A percentile compares a stretch with the other conserved stretches of the same genome.
Evolutionary conservation across 2,329 filamentous ascomycete genomes (phyloP).

Genomic region (Pseudocercospora macadamiae): DNA sequence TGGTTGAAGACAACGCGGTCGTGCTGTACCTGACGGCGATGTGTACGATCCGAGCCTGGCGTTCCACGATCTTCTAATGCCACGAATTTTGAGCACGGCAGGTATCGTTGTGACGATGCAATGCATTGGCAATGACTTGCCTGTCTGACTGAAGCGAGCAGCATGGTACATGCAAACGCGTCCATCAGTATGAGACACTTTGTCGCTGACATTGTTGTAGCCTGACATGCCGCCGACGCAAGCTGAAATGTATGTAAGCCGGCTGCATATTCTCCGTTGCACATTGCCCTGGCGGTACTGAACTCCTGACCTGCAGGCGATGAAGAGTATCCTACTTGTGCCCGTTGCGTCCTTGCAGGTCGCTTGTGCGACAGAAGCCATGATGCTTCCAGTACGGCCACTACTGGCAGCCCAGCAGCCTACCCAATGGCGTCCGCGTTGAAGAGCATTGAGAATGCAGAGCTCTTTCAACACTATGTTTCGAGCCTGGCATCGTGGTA

Average conservation of each 20-base stretch:
- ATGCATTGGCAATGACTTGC: neutral
- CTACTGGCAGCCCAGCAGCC: too few species aligned
- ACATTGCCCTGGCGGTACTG: too few species aligned
- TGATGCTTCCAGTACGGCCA: neutral
- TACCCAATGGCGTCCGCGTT: too few species aligned
- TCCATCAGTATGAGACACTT: neutral
- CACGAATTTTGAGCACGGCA: conserved; percentile 6
- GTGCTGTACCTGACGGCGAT: neutral
- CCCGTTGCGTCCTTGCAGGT: conserved; percentile 2
- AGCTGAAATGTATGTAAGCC: conserved; percentile 17
- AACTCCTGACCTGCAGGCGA: conserved; percentile 6
- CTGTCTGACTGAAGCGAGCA: neutral
- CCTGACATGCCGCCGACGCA: conserved; percentile 17
- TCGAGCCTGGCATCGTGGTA: conserved; percentile 11
- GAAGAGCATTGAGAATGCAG: neutral
- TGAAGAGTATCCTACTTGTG: conserved; percentile 8
- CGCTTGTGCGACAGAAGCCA: conserved; percentile 12
- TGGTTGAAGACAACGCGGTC: conserved; percentile 1
- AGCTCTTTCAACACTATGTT: conserved; percentile 13
- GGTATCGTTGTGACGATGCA: neutral
- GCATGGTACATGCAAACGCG: neutral
- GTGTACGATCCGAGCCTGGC: conserved; percentile 1
- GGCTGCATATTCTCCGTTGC: too few species aligned
- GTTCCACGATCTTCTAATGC: neutral
- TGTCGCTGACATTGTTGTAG: neutral